Evolutionary conservation across 2,329 filamentous ascomycete species (phyloP).

Genomic region (Colletotrichum brevisporum): DNA sequence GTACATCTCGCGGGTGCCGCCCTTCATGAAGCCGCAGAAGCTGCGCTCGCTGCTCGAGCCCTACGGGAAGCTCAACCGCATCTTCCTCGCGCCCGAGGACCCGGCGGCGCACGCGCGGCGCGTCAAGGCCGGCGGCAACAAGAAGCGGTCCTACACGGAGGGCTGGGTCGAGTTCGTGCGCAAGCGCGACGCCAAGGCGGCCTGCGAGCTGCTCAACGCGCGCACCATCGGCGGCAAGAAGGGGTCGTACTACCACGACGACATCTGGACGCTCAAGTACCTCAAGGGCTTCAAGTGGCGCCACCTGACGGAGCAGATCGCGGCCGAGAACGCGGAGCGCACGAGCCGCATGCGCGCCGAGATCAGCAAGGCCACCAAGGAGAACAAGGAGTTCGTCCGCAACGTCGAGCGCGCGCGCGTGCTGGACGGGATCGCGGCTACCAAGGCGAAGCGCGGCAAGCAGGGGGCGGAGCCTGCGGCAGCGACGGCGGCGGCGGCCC

Average conservation of each 20-base stretch:
- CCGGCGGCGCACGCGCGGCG: slow-evolving; percentile 75
- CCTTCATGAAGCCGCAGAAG: slow-evolving; percentile 89
- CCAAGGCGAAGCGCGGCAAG: slow-evolving; percentile 63
- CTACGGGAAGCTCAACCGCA: slow-evolving; percentile 82
- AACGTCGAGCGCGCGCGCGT: slow-evolving; percentile 87
- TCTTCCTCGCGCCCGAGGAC: slow-evolving; percentile 85
- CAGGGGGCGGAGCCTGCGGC: slow-evolving; percentile 47
- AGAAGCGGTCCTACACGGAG: slow-evolving; percentile 85
- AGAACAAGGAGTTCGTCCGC: slow-evolving; percentile 85
- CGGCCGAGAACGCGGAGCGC: slow-evolving; percentile 85
- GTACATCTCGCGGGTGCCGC: slow-evolving; percentile 87
- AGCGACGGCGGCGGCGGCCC: slow-evolving; percentile 39
- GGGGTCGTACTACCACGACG: slow-evolving; percentile 85
- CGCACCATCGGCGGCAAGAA: slow-evolving; percentile 88
- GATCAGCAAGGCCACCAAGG: slow-evolving; percentile 80
- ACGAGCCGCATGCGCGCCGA: slow-evolving; percentile 83
- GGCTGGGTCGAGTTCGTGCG: slow-evolving; percentile 88
- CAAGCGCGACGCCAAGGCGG: slow-evolving; percentile 84
- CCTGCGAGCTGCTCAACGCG: slow-evolving; percentile 82
- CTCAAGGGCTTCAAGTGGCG: slow-evolving; percentile 88
- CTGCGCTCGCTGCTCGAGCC: slow-evolving; percentile 81
- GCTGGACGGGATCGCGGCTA: slow-evolving; percentile 79
- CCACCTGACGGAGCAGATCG: slow-evolving; percentile 81
- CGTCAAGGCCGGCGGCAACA: slow-evolving; percentile 82
- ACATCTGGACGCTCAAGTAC: slow-evolving; percentile 89